A percentile compares a stretch with the other conserved stretches of the same genome.
phyloP scores from a whole-genome alignment of 1,284 basidiomycete genomes.

The Ganoderma boninense region DNA sequence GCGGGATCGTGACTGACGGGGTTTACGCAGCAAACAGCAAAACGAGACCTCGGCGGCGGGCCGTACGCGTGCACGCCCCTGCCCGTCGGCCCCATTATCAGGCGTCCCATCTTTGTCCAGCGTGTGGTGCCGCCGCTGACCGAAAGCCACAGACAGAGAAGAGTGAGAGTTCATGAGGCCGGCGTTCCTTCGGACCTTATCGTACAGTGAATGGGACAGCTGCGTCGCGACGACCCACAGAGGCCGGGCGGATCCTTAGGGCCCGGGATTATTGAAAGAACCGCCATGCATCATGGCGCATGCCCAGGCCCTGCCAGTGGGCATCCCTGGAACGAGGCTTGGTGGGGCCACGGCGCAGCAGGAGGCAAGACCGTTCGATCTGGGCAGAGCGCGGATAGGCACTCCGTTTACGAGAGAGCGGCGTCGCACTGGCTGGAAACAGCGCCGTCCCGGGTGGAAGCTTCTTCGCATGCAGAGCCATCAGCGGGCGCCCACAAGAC shows the following conservation, averaged over 20 bases:
- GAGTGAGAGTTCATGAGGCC: background rate
- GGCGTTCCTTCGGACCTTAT: background rate
- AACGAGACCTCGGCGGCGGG: background rate
- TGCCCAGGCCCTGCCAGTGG: background rate
- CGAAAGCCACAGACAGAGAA: background rate
- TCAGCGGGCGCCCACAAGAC: background rate
- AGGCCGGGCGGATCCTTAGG: background rate
- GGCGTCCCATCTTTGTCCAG: background rate
- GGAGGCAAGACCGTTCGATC: background rate
- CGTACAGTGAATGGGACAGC: background rate
- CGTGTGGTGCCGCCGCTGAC: background rate
- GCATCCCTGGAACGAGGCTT: constrained; percentile 8
- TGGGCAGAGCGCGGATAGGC: background rate
- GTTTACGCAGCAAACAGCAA: background rate
- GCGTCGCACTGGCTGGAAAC: constrained; percentile 1
- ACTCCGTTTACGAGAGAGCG: constrained; percentile 10
- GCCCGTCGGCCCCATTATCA: background rate
- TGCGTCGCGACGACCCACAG: background rate
- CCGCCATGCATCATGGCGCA: background rate
- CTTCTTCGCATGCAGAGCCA: constrained; percentile 5
- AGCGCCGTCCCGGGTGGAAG: background rate
- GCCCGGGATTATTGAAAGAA: background rate
- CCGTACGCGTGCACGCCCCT: too few species aligned
- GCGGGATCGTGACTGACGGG: constrained; percentile 1
- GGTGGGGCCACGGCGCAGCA: background rate